Conservation (phyloP, 305 asterid species). For the Rubia occidens region DNA sequence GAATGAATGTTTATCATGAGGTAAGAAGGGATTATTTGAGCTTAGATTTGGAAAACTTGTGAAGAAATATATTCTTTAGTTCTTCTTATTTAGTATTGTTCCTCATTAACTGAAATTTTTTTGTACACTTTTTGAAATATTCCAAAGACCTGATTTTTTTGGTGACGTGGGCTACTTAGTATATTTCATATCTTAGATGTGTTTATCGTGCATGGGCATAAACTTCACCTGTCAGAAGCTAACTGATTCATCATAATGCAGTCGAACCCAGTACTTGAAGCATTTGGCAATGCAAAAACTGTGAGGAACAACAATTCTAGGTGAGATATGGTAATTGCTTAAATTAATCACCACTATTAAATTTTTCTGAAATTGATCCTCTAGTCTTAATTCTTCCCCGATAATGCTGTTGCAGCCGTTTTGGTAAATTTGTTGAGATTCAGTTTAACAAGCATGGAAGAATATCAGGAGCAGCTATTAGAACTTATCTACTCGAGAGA, state of each 20-base stretch:
- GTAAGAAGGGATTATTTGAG: neutral
- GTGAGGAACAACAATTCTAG: slow-evolving; percentile 87
- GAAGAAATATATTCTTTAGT: slow-evolving; percentile 9
- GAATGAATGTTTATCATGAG: neutral
- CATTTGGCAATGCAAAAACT: slow-evolving; percentile 95
- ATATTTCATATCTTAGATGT: neutral
- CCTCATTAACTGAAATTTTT: neutral
- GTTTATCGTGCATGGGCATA: slow-evolving; percentile 3
- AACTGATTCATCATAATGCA: slow-evolving; percentile 29
- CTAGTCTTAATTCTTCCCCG: slow-evolving; percentile 8
- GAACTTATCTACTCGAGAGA: slow-evolving; percentile 84
- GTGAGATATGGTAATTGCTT: slow-evolving; percentile 27
- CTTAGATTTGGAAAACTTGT: slow-evolving; percentile 7
- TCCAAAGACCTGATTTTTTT: neutral
- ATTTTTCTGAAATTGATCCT: slow-evolving; percentile 8
- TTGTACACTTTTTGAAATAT: neutral
- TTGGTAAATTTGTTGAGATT: slow-evolving; percentile 82
- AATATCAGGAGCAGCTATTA: slow-evolving; percentile 84
- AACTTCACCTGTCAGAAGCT: slow-evolving; percentile 16
- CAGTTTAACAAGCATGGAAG: slow-evolving; percentile 75
- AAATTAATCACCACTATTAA: slow-evolving; percentile 12
- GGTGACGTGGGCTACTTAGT: neutral
- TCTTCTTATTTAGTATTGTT: neutral
- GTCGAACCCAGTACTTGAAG: slow-evolving; percentile 94
- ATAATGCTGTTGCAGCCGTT: slow-evolving; percentile 58